A percentile compares a stretch with the other conserved stretches of the same genome.
Conservation (phyloP, 768 basidiomycete species). For the Trametopsis cervina region DNA sequence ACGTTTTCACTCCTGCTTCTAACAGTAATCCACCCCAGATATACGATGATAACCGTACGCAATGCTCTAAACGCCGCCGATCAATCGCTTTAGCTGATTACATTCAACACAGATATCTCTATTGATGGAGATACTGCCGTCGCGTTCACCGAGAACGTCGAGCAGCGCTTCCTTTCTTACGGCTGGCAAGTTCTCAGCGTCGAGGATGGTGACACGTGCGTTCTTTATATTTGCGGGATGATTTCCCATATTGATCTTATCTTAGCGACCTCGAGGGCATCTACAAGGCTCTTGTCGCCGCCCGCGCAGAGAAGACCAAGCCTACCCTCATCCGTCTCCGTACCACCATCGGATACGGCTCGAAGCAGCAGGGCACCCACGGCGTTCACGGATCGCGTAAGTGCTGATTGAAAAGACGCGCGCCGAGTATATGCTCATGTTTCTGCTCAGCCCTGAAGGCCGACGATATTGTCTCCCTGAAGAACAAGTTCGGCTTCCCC, state of each 20-base stretch:
- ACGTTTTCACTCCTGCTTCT: constrained; percentile 12
- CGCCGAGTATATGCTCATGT: too few species aligned
- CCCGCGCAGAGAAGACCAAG: constrained; percentile 68
- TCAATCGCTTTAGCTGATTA: constrained; percentile 6
- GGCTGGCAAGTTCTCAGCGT: constrained; percentile 92
- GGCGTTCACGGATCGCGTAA: constrained; percentile 90
- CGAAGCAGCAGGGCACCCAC: constrained; percentile 88
- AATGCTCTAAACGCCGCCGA: constrained; percentile 11
- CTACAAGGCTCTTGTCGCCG: constrained; percentile 70
- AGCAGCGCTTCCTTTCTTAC: constrained; percentile 81
- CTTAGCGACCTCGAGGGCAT: constrained; percentile 71
- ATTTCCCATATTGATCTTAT: constrained; percentile 7
- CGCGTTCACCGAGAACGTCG: constrained; percentile 93
- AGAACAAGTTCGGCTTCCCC: constrained; percentile 80
- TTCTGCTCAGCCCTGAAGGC: constrained; percentile 74
- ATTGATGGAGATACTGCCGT: constrained; percentile 91
- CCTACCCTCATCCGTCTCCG: constrained; percentile 82
- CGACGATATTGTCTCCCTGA: constrained; percentile 80
- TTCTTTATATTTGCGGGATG: constrained; percentile 5
- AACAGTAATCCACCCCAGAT: constrained; percentile 36
- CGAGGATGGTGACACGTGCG: constrained; percentile 69
- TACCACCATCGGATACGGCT: constrained; percentile 93
- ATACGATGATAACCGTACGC: constrained; percentile 92
- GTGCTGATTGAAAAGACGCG: too few species aligned
- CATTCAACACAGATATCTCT: constrained; percentile 66